phyloP scores from a whole-genome alignment of 2,329 filamentous ascomycete species.

The Nigrospora sphaerica region DNA sequence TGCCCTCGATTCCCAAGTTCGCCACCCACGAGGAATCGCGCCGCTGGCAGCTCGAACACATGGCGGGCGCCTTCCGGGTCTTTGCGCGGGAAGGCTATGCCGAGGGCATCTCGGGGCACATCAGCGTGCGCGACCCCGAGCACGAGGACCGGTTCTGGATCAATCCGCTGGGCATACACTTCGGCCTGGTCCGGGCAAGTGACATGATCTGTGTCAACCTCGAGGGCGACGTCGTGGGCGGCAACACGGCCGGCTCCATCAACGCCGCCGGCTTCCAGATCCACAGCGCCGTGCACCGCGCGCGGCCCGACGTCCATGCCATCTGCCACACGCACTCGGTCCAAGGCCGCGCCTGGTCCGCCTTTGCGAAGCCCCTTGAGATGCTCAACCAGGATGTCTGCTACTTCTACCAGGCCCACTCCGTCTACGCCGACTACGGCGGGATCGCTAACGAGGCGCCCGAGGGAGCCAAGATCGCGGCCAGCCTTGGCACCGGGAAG shows the following conservation, averaged over 20 bases:
- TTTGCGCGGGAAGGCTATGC: slow-evolving; percentile 51
- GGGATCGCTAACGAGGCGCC: slow-evolving; percentile 50
- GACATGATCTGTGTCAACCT: slow-evolving; percentile 59
- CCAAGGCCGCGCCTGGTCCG: slow-evolving; percentile 49
- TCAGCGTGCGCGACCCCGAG: slow-evolving; percentile 56
- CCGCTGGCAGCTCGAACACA: slow-evolving; percentile 46
- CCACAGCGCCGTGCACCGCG: slow-evolving; percentile 48
- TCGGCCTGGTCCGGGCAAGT: slow-evolving; percentile 50
- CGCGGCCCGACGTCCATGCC: slow-evolving; percentile 46
- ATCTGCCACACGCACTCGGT: slow-evolving; percentile 50
- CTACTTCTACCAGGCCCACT: slow-evolving; percentile 48
- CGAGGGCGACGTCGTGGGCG: slow-evolving; percentile 50
- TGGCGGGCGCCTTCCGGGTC: slow-evolving; percentile 50
- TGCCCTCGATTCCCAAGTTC: slow-evolving; percentile 42
- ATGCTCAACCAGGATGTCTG: slow-evolving; percentile 52
- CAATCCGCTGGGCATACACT: slow-evolving; percentile 56
- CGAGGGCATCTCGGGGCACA: slow-evolving; percentile 60
- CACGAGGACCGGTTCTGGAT: slow-evolving; percentile 56
- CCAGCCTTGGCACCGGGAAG: slow-evolving; percentile 42
- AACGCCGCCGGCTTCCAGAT: slow-evolving; percentile 56
- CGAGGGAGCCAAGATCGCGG: slow-evolving; percentile 47
- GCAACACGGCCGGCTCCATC: slow-evolving; percentile 41
- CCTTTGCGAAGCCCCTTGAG: slow-evolving; percentile 45
- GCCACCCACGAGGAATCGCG: slow-evolving; percentile 42
- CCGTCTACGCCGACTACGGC: slow-evolving; percentile 49